Evolutionary conservation across 805 yeast genomes (phyloP), one percentile per base, ranked within the genome.

Genomic region (Pichia kluyveri): DNA sequence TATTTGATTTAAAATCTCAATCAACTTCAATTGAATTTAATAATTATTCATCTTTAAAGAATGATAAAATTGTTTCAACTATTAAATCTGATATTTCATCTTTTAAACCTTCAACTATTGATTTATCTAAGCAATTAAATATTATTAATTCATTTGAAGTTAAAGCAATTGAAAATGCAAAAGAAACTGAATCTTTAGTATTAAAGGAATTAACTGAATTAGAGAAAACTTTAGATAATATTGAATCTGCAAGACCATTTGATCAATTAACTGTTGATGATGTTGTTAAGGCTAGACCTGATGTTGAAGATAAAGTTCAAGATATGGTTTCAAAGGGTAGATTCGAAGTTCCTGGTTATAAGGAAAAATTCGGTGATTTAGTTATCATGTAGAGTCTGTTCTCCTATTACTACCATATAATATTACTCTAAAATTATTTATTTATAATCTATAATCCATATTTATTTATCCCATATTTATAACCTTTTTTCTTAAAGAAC

Each of bases 291-390:
- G 98, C 97, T 56, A 86, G 93, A 76, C 98, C 99, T 62, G 98
- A 93, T 70, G 83, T 93, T 68, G 96, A 91, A 67, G 90, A 86
- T 60, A 93, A 93, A 85, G 96, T 90, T 60, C 78, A 75, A 63
- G 88, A 88, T 74, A 83, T 91, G 93, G 89, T 93, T 62, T 80
- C 83, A 79, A 83, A 90, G 78, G 96, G 96, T 72, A 86, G 86
- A 77, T 90, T 96, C 95, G 87, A 86, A 66, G 95, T 90, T 60
- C 98, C 98, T 62, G 96, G 96, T 62, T 93, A 93, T 83, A 83
- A 86, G 73, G 98, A 93, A 73, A 93, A 90, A 82, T 93, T 93
- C 70, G 98, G 98, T 71, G 87, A 86, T 69, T 80, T 91, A 73
- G 88, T 91, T 63, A 88, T 89, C 69, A 93, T 91, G 97, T 78